Base-by-base conservation (phyloP, 768 basidiomycete species). In the Suillus subaureus region DNA sequence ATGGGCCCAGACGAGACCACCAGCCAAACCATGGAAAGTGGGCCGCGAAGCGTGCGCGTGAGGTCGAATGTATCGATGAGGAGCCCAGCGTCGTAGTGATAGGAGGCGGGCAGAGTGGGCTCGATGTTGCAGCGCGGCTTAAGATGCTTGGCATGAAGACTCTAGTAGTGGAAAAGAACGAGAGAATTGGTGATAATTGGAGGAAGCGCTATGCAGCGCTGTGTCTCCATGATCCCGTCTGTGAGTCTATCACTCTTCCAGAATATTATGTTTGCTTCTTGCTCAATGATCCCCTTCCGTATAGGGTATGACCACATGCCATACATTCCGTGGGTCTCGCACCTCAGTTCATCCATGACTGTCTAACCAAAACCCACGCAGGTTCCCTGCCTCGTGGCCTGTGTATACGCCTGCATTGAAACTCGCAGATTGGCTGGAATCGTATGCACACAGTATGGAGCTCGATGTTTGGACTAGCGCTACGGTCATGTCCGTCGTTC, bases 391-490 rank as follows among this genome's bases (percentile, higher is more conserved):
- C 1, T 82, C 82, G 21, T 89, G 87, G 87, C 87, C 86, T 0
- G 82, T 85, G 6, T 88, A 80, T 58, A 79, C 82, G 4, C 86
- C 87, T 4, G 87, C 87, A 15, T 31, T 69, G 54, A 70, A 88
- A 83, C 74, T 91, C 18, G 89, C 88, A 0, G 84, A 87, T 65
- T 90, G 88, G 88, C 80, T 91, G 4, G 89, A 90, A 74, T 79
- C 75, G 64, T 91, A 89, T 70, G 87, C 86, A 1, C 80, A 85
- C 16, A 71, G 79, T 2, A 74, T 90, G 64, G 89, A 90, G 66
- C 77, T 91, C 62, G 86, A 89, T 69, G 82, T 87, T 7, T 90
- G 89, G 89, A 85, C 83, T 21, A 83, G 81, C 0, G 79, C 83
- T 0, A 71, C 67, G 2, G 81, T 74, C n/a, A 8, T 64, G 12